phyloP scores from a whole-genome alignment of 1,284 basidiomycete species.

The Thelephora terrestris region DNA sequence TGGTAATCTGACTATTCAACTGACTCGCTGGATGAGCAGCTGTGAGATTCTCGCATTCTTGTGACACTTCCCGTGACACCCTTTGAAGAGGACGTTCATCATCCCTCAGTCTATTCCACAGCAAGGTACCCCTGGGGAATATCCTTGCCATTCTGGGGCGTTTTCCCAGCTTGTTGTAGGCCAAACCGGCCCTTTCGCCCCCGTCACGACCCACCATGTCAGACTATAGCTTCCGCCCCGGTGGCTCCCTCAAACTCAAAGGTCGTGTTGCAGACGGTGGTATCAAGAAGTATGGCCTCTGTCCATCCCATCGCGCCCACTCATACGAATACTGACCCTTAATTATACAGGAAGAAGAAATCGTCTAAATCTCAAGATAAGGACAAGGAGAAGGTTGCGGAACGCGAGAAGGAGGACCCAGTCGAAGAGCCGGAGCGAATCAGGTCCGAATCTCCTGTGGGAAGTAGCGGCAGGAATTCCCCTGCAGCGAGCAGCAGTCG shows the following conservation, averaged over 20 bases:
- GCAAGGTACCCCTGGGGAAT: too few species aligned
- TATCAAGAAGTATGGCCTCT: slow-evolving; percentile 62
- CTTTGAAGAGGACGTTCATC: too few species aligned
- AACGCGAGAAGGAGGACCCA: slow-evolving; percentile 23
- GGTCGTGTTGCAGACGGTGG: slow-evolving; percentile 68
- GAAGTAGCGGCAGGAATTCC: slow-evolving; percentile 44
- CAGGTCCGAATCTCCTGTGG: slow-evolving; percentile 38
- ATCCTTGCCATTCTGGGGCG: too few species aligned
- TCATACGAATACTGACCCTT: slow-evolving; percentile 9
- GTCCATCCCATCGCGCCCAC: background rate
- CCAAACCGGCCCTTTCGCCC: too few species aligned
- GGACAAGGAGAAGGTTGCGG: slow-evolving; percentile 25
- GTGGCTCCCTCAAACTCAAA: slow-evolving; percentile 87
- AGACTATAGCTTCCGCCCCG: slow-evolving; percentile 80
- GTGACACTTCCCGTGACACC: too few species aligned
- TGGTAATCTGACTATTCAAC: too few species aligned
- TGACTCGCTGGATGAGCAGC: too few species aligned
- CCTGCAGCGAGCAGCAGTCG: slow-evolving; percentile 33
- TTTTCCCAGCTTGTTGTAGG: too few species aligned
- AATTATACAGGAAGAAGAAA: slow-evolving; percentile 58
- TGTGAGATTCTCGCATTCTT: too few species aligned
- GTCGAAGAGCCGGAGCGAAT: slow-evolving; percentile 40
- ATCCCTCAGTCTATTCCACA: too few species aligned
- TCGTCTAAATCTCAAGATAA: slow-evolving; percentile 56
- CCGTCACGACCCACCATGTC: slow-evolving; percentile 36